Evolutionary conservation across 2,329 filamentous ascomycete genomes (phyloP).

Genomic region (Aspergillus sergii): DNA sequence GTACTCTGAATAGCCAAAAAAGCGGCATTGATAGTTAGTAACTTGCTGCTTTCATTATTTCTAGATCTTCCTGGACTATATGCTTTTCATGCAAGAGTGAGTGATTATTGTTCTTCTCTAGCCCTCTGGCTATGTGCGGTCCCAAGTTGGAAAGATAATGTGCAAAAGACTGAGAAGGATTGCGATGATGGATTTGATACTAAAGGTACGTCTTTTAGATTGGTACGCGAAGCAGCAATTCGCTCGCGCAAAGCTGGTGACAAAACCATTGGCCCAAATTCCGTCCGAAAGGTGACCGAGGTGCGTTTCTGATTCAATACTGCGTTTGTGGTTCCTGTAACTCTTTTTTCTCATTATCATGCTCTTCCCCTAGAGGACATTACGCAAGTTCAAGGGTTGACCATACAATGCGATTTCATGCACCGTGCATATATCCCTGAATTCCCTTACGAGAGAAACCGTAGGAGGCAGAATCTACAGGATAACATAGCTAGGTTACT

Average conservation of each 20-base stretch:
- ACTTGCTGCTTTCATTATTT: background rate
- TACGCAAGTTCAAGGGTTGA: conserved; percentile 71
- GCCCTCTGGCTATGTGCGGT: background rate
- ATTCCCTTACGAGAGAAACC: background rate
- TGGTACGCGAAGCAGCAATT: conserved; percentile 79
- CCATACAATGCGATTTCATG: background rate
- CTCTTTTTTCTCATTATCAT: conserved; percentile 12
- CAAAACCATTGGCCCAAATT: conserved; percentile 71
- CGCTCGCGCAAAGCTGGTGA: conserved; percentile 74
- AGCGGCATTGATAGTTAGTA: background rate
- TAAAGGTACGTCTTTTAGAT: conserved; percentile 36
- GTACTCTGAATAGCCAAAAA: conserved; percentile 23
- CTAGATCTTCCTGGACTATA: conserved; percentile 82
- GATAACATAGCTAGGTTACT: background rate
- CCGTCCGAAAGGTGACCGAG: conserved; percentile 75
- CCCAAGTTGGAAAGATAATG: background rate
- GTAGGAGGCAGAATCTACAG: background rate
- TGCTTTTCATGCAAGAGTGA: conserved; percentile 74
- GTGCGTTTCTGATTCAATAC: conserved; percentile 51
- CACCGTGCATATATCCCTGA: background rate
- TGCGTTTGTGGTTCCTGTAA: background rate
- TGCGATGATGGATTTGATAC: background rate
- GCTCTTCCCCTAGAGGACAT: conserved; percentile 55
- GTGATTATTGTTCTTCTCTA: conserved; percentile 22
- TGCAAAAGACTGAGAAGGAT: background rate